These are phyloP conservation scores for Otatea glauca DNA, from an alignment of 176 grass and related monocot species.

Conservation along the genomic window DNA sequence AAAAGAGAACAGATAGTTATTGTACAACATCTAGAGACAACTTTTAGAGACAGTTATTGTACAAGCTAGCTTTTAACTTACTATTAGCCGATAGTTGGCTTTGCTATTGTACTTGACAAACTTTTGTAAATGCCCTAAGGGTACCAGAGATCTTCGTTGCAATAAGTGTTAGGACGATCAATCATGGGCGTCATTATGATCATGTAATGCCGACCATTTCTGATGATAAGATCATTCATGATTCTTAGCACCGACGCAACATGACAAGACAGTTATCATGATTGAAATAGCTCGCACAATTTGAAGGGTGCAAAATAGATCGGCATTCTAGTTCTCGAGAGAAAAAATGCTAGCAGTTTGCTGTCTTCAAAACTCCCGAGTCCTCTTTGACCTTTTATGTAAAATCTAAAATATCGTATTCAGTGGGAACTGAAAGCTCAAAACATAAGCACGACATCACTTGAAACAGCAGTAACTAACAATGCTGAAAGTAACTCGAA, in stretches of 20 bases:
- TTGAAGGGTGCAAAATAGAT: not conserved
- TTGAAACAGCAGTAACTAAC: not conserved
- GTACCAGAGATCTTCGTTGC: not conserved
- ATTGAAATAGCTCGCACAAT: not conserved
- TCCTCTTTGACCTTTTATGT: not conserved
- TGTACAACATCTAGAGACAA: too few relatives aligned
- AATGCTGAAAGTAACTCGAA: not conserved
- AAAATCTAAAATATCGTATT: not conserved
- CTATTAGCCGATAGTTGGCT: too few relatives aligned
- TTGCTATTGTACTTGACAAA: too few relatives aligned
- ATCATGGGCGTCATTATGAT: not conserved
- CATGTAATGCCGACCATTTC: not conserved
- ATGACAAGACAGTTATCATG: slow-evolving; percentile 21
- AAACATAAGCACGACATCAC: not conserved
- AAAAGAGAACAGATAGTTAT: too few relatives aligned
- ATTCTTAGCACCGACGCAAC: slow-evolving; percentile 2
- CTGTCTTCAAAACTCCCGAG: not conserved
- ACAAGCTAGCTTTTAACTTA: too few relatives aligned
- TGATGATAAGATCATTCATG: not conserved
- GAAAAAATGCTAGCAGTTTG: not conserved
- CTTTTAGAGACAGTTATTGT: too few relatives aligned
- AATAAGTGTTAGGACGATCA: not conserved
- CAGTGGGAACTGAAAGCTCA: not conserved
- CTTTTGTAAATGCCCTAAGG: not conserved
- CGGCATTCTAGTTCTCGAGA: not conserved